Base-by-base conservation (phyloP, 179 eudicot species). In the Spinacia oleracea region DNA sequence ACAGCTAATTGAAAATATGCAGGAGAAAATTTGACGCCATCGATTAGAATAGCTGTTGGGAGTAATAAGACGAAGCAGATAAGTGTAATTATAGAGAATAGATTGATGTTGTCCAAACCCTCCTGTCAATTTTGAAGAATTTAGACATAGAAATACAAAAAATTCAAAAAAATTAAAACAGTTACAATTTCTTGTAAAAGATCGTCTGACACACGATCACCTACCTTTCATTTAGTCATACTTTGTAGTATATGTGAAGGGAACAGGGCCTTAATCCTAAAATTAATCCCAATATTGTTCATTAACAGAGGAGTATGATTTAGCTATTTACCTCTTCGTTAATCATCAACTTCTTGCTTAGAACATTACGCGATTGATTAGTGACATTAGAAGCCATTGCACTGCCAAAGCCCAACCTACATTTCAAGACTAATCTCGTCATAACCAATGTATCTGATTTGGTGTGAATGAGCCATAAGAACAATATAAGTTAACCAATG, bases 381-480 rank as follows among this genome's bases (percentile, higher is more conserved):
- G 97, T 93, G 72, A 95, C 51, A 82, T 95, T 95, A 76, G 98
- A 91, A 42, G 98, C 96, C 98, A 95, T 95, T 73, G 98, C 98
- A 74, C 91, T 95, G 51, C 85, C 79, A 84, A 95, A 95, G 59
- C 98, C 98, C 76, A 89, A 77, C 98, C 98, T 95, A 73, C 63
- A 35, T n/a, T 62, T 34, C 51, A 38, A 40, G 5, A 71, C 58
- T 29, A 77, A 76, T 14, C 23, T 68, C 59, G 55, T 62, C 23
- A 43, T 63, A n/a, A n/a, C n/a, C n/a, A n/a, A n/a, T n/a, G n/a
- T n/a, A n/a, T n/a, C n/a, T n/a, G n/a, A n/a, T n/a, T n/a, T n/a
- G n/a, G n/a, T n/a, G n/a, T n/a, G n/a, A n/a, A n/a, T n/a, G n/a
- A n/a, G n/a, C n/a, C n/a, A n/a, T n/a, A n/a, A n/a, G n/a, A n/a